Evolutionary conservation across 228 moss, liverwort and hornwort species (phyloP).

Genomic region (Sphagnum magellanicum): DNA sequence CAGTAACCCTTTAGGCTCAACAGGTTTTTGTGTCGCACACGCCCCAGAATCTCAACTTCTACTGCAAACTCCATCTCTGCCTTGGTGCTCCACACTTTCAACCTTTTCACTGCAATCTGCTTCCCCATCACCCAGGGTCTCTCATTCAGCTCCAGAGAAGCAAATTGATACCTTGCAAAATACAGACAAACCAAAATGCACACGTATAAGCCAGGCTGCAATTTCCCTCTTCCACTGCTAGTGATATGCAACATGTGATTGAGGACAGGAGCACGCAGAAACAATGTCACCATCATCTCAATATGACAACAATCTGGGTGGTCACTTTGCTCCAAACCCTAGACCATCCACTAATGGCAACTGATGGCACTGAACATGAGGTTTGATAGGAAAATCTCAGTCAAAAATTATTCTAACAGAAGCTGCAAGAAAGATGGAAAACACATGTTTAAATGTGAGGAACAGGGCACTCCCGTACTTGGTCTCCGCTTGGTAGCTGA

Average conservation of each 20-base stretch:
- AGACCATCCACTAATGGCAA: too few species aligned
- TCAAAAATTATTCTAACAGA: neutral
- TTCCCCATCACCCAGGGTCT: slow-evolving; percentile 2
- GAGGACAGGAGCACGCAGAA: too few species aligned
- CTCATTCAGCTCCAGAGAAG: neutral
- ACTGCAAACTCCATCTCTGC: slow-evolving; percentile 99
- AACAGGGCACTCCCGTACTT: slow-evolving; percentile 34
- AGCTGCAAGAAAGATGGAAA: neutral
- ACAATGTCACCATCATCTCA: neutral
- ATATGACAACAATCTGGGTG: neutral
- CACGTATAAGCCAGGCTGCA: neutral
- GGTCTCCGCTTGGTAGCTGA: slow-evolving; percentile 88
- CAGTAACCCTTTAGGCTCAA: slow-evolving; percentile 87
- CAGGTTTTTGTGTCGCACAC: slow-evolving; percentile 88
- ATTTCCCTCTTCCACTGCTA: too few species aligned
- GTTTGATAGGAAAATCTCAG: neutral
- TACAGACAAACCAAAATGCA: neutral
- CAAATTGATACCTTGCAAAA: neutral
- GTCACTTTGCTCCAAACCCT: too few species aligned
- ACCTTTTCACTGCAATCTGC: slow-evolving; percentile 92
- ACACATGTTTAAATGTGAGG: neutral
- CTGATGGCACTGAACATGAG: neutral
- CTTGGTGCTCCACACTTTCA: slow-evolving; percentile 98
- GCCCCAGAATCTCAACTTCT: slow-evolving; percentile 92
- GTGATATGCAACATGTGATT: too few species aligned